Evolutionary conservation across 108 stramenopile species (phyloP).

Genomic region (Bacterosira constricta): DNA sequence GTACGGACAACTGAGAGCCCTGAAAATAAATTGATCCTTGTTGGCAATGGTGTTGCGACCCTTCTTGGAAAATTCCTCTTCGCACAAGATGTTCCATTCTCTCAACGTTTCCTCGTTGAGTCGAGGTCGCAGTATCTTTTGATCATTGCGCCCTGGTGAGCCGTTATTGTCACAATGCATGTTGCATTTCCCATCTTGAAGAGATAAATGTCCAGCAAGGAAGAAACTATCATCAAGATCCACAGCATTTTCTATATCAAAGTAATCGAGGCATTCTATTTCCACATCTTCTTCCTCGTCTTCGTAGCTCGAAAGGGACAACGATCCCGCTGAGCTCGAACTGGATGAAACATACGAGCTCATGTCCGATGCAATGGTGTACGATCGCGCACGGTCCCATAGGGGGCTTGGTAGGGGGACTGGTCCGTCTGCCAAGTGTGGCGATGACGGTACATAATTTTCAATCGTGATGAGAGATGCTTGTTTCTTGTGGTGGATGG

Average conservation of each 20-base stretch:
- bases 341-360: conserved; percentile 20
- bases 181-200: background rate
- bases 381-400: conserved; percentile 4
- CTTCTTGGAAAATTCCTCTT: conserved; percentile 6
- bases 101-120: conserved; percentile 19
- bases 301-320: conserved; percentile 7
- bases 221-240: background rate
- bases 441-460: background rate
- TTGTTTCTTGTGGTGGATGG: background rate
- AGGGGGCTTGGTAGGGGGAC: background rate
- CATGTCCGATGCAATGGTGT: conserved; percentile 22
- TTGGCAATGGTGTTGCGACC: background rate
- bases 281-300: conserved; percentile 1
- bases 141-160: background rate
- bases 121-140: background rate
- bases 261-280: too few species aligned
- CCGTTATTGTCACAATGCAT: background rate
- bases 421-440: conserved; percentile 9
- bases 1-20: conserved; percentile 9
- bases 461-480: conserved; percentile 10
- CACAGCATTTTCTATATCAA: background rate
- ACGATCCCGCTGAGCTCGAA: background rate
- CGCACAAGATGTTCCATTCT: conserved; percentile 23
- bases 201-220: background rate
- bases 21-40: conserved; percentile 22